A percentile compares a stretch with the other conserved stretches of the same genome.
phyloP scores from a whole-genome alignment of 2,329 filamentous ascomycete genomes.

The Oidium heveae region DNA sequence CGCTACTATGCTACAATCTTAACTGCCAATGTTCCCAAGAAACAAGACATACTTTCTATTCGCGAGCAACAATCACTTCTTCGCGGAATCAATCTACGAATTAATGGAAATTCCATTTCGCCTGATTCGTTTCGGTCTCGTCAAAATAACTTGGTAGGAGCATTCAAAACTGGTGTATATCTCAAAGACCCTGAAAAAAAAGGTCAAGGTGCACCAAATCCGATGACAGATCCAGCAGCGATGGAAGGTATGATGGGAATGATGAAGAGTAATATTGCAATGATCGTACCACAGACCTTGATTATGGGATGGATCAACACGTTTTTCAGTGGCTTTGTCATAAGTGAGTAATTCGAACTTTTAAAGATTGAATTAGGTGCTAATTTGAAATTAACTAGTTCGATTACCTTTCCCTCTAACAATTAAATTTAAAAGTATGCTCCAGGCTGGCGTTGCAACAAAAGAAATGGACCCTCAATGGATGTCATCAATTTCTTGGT shows the following conservation, averaged over 20 bases:
- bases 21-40: constrained; percentile 65
- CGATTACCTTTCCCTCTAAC: constrained; percentile 94
- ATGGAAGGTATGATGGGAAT: constrained; percentile 99
- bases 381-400: constrained; percentile 24
- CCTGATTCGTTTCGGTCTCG: constrained; percentile 52
- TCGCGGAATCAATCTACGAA: constrained; percentile 62
- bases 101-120: constrained; percentile 59
- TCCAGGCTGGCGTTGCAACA: constrained; percentile 89
- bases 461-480: constrained; percentile 90
- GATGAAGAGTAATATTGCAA: constrained; percentile 99
- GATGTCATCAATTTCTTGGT: constrained; percentile 98
- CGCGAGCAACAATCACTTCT: constrained; percentile 70
- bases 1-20: constrained; percentile 92
- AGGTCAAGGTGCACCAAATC: constrained; percentile 74
- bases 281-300: constrained; percentile 96
- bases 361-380: neutral
- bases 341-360: constrained; percentile 33
- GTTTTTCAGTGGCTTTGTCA: constrained; percentile 95
- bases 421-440: constrained; percentile 98
- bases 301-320: constrained; percentile 99
- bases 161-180: constrained; percentile 66
- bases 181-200: constrained; percentile 70
- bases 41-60: constrained; percentile 45
- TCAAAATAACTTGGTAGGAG: constrained; percentile 58
- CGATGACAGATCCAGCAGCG: constrained; percentile 78